Conservation (phyloP, 1,284 basidiomycete genomes). For the Papiliotrema laurentii region DNA sequence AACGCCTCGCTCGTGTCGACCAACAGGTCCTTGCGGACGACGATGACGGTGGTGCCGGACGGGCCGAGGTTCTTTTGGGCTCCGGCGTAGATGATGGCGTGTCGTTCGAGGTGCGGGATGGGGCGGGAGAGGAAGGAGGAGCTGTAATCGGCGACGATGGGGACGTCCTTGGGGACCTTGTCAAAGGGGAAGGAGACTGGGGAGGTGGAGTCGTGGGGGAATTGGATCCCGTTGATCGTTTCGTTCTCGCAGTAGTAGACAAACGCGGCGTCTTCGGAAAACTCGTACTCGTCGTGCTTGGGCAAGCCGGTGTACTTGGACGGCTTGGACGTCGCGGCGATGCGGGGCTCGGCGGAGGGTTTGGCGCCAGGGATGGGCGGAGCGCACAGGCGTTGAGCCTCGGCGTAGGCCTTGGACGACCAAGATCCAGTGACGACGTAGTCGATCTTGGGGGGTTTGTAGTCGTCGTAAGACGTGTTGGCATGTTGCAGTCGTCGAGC, state of each 20-base stretch:
- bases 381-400: conserved; percentile 63
- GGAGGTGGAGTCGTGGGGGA: conserved; percentile 65
- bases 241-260: conserved; percentile 99
- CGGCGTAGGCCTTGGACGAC: conserved; percentile 79
- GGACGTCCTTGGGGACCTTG: conserved; percentile 60
- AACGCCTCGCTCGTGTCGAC: conserved; percentile 78
- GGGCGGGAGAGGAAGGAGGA: conserved; percentile 97
- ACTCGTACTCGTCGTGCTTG: conserved; percentile 64
- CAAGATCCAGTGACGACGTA: conserved; percentile 89
- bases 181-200: conserved; percentile 90
- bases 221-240: conserved; percentile 95
- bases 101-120: conserved; percentile 78
- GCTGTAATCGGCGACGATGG: conserved; percentile 92
- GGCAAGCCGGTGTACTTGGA: conserved; percentile 79
- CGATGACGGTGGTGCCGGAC: conserved; percentile 85
- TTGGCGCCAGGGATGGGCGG: conserved; percentile 39
- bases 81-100: conserved; percentile 93
- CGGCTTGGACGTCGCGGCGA: conserved; percentile 65
- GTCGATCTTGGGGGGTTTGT: conserved; percentile 56
- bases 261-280: conserved; percentile 71
- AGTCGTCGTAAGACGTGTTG: conserved; percentile 16
- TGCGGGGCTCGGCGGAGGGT: conserved; percentile 56
- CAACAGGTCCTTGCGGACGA: conserved; percentile 87
- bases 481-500: conserved; percentile 22
- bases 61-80: conserved; percentile 99